A percentile compares a stretch with the other conserved stretches of the same genome.
Evolutionary conservation across 1,284 basidiomycete genomes (phyloP).

Genomic region (Vanrija sp.): DNA sequence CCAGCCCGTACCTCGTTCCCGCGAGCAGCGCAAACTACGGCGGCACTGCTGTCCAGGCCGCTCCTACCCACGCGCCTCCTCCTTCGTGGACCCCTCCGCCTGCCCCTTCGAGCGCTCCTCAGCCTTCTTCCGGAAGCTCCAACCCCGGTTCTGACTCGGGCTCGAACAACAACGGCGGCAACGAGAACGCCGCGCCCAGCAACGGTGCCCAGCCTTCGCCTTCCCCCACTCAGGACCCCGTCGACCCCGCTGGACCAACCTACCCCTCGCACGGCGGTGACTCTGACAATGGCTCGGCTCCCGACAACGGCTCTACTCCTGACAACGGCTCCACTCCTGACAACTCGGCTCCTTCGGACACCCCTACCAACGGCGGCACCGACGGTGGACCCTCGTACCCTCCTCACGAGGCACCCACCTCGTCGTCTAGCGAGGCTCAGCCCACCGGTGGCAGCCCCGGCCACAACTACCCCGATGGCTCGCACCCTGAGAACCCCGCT

Average conservation of each 20-base stretch:
- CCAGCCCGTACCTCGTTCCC: constrained; percentile 28
- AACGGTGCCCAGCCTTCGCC: neutral
- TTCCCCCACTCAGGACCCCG: neutral
- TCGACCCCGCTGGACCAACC: neutral
- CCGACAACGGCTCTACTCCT: neutral
- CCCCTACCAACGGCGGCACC: neutral
- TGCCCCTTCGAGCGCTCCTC: neutral
- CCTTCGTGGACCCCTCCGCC: constrained; percentile 5
- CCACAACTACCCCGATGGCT: constrained; percentile 3
- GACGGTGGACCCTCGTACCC: neutral
- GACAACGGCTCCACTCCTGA: neutral
- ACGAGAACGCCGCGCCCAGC: neutral
- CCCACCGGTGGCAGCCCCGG: neutral
- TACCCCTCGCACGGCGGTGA: neutral
- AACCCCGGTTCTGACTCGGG: neutral
- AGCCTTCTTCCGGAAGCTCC: neutral
- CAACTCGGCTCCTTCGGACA: neutral
- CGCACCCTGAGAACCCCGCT: neutral
- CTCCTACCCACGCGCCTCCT: constrained; percentile 4
- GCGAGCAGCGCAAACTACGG: constrained; percentile 22
- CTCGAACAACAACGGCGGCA: neutral
- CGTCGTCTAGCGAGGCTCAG: neutral
- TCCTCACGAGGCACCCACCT: neutral
- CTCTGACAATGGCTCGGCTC: neutral
- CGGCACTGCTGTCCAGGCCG: constrained; percentile 1